Evolutionary conservation across 164 flowering plant genomes (phyloP), one percentile per base, ranked within the genome.

Genomic region (Litsea cubeba): DNA sequence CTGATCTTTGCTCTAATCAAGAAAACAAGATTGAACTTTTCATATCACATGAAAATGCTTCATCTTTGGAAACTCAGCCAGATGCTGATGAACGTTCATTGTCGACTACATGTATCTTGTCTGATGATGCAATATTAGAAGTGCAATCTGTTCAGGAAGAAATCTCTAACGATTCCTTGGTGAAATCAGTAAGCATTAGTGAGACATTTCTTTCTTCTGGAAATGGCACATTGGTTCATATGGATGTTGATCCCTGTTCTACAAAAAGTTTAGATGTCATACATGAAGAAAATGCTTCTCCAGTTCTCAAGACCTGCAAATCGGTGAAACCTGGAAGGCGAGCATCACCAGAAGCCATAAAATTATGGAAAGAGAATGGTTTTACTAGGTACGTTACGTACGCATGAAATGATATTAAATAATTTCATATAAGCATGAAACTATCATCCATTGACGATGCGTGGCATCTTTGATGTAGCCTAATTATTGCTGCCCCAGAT

Each of bases 401-500:
- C 6, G 24, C 72, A 15, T 2, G 0, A 18, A 32, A 75, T 69
- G 63, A 72, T 70, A 1, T 54, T 71, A 51, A n/a, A 23, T 73
- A 63, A 7, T 70, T n/a, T 68, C 40, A 25, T 65, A 14, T 5
- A 74, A 65, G 10, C 24, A 23, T n/a, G 58, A 63, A 49, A 65
- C 57, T 71, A 54, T 1, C 70, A 50, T 30, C 40, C 12, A 64
- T 18, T 71, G 60, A 32, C 14, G 18, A 32, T 58, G 72, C 20
- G 60, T 63, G 24, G 50, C 35, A 64, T 70, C 2, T 5, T 71
- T 75, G 81, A 5, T 83, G 80, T 92, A 93, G 98, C 81, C 80
- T 95, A 77, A 85, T 95, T 62, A 81, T 95, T 68, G 98, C 97
- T 54, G 94, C 98, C n/a, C 97, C 94, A 18, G 93, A 92, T 63